Percentiles rank a stretch among this genome's conserved stretches.
These are phyloP conservation scores for Geum urbanum DNA, from an alignment of 306 rosid species.

Conservation along the genomic window DNA sequence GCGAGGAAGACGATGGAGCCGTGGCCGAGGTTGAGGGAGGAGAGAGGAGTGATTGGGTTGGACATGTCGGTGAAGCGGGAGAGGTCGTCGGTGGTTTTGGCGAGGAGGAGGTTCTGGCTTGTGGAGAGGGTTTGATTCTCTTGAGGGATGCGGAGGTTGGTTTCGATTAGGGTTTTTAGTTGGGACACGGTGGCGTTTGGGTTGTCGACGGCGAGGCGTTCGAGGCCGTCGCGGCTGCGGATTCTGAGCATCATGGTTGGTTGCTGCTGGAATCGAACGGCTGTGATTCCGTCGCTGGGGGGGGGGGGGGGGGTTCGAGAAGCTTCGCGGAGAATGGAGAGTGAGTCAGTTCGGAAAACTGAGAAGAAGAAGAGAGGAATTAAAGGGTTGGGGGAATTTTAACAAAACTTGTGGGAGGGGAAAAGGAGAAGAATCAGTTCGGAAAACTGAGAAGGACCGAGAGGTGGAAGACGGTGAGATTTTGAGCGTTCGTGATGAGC, in stretches of 20 bases:
- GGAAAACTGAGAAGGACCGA: neutral
- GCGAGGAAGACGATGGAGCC: constrained; percentile 70
- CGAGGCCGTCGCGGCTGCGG: constrained; percentile 93
- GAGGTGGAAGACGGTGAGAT: neutral
- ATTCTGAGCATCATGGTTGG: constrained; percentile 75
- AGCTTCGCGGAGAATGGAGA: neutral
- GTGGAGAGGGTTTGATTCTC: constrained; percentile 81
- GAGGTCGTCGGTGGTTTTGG: constrained; percentile 56
- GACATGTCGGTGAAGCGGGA: constrained; percentile 68
- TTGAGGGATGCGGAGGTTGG: constrained; percentile 62
- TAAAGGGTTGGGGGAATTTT: neutral
- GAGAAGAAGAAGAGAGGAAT: neutral
- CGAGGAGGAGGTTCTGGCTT: constrained; percentile 70
- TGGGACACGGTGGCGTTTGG: constrained; percentile 56
- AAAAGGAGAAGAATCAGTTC: neutral
- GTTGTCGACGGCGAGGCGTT: constrained; percentile 61
- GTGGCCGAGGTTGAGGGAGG: constrained; percentile 59
- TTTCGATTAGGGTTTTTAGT: constrained; percentile 51
- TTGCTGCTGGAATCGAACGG: neutral
- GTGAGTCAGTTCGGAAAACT: neutral
- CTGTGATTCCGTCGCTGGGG: neutral
- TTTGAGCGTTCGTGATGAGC: neutral
- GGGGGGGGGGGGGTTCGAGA: neutral
- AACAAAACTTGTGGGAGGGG: constrained; percentile 6
- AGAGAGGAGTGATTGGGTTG: constrained; percentile 42